Conservation (phyloP, 768 basidiomycete species). For the Boletales sp. region DNA sequence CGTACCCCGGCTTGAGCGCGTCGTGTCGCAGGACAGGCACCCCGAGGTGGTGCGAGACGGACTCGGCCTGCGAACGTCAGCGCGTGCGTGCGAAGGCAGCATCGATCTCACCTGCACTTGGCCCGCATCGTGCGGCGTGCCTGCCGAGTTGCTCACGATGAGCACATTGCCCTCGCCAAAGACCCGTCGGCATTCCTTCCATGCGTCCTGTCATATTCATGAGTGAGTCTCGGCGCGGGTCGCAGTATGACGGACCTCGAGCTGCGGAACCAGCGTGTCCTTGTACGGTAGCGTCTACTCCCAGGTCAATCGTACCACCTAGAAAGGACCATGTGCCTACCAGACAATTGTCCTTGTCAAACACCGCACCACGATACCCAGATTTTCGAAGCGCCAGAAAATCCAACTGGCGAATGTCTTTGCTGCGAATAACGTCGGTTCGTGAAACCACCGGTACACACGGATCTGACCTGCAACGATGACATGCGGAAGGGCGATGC, state of each 20-base stretch:
- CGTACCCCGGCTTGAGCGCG: slow-evolving; percentile 74
- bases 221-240: not conserved
- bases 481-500: slow-evolving; percentile 65
- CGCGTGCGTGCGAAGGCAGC: not conserved
- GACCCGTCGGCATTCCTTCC: slow-evolving; percentile 63
- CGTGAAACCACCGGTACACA: not conserved
- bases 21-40: slow-evolving; percentile 81
- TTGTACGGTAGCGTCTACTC: slow-evolving; percentile 73
- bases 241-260: slow-evolving; percentile 47
- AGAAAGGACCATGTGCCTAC: slow-evolving; percentile 39
- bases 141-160: slow-evolving; percentile 93
- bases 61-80: slow-evolving; percentile 65
- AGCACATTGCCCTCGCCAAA: slow-evolving; percentile 82
- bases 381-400: slow-evolving; percentile 65
- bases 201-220: slow-evolving; percentile 52
- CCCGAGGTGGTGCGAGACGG: slow-evolving; percentile 70
- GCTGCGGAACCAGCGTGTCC: slow-evolving; percentile 73
- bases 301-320: not conserved
- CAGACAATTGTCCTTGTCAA: slow-evolving; percentile 98
- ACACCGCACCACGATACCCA: slow-evolving; percentile 86
- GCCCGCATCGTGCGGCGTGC: slow-evolving; percentile 71
- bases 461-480: slow-evolving; percentile 2
- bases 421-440: slow-evolving; percentile 36
- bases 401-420: slow-evolving; percentile 83
- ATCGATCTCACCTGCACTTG: slow-evolving; percentile 66